Conservation (phyloP, 2,329 filamentous ascomycete species). For the Sphaceloma murrayae region DNA sequence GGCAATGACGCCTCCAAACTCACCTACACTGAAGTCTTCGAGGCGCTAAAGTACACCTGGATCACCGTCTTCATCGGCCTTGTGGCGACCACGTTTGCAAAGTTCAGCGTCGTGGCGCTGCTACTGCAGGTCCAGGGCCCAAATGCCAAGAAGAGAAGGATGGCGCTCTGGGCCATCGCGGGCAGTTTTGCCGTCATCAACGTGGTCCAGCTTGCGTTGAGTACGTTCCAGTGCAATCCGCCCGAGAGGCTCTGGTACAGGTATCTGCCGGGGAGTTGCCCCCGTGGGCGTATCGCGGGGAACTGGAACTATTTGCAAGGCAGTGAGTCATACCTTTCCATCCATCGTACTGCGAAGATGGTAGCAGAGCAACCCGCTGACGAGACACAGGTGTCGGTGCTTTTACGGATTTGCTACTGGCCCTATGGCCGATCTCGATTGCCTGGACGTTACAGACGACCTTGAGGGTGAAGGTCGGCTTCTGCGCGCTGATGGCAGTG, state of each 20-base stretch:
- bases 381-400: slow-evolving; percentile 6
- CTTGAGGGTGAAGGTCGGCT: slow-evolving; percentile 6
- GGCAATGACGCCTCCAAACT: slow-evolving; percentile 12
- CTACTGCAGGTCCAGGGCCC: slow-evolving; percentile 13
- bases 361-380: not conserved
- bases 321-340: not conserved
- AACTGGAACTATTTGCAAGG: slow-evolving; percentile 15
- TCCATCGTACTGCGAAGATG: not conserved
- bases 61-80: slow-evolving; percentile 8
- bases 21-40: slow-evolving; percentile 10
- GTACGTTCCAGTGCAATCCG: slow-evolving; percentile 1
- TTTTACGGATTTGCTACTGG: slow-evolving; percentile 12
- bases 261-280: not conserved
- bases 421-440: slow-evolving; percentile 13
- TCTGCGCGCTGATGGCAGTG: slow-evolving; percentile 15
- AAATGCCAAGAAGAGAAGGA: slow-evolving; percentile 12
- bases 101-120: slow-evolving; percentile 9
- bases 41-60: slow-evolving; percentile 9
- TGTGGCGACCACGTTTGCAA: slow-evolving; percentile 11
- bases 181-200: slow-evolving; percentile 17
- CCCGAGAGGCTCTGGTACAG: slow-evolving; percentile 6
- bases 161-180: slow-evolving; percentile 17
- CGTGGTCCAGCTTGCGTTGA: slow-evolving; percentile 16
- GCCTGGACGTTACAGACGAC: slow-evolving; percentile 14
- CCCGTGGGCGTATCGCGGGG: not conserved